A percentile compares a stretch with the other conserved stretches of the same genome.
These are phyloP conservation scores for Prunus armeniaca DNA, from an alignment of 306 rosid species.

Conservation along the genomic window DNA sequence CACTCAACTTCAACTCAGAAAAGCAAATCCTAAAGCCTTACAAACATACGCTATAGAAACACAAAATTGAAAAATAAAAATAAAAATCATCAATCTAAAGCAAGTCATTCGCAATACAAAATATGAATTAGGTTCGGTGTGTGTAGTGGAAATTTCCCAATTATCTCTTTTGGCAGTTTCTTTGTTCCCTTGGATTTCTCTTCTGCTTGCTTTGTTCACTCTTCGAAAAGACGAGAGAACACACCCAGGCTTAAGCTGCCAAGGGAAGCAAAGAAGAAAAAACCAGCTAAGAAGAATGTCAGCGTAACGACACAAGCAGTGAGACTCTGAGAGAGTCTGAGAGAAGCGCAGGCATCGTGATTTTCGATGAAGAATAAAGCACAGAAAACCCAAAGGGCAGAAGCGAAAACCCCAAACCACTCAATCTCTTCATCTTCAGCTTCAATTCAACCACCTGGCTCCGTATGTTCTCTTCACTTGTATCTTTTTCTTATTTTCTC, in stretches of 20 bases:
- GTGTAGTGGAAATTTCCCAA: no score
- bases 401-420: not conserved
- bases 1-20: no score
- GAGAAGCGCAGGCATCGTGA: not conserved
- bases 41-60: no score
- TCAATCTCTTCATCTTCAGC: constrained; percentile 1
- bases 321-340: not conserved
- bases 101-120: no score
- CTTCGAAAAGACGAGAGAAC: not conserved
- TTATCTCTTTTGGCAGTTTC: no score
- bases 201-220: no score
- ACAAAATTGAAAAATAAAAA: no score
- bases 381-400: not conserved
- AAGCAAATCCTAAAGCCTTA: no score
- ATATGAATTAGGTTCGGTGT: no score
- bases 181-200: no score
- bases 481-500: not conserved
- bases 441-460: constrained; percentile 15
- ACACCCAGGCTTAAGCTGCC: not conserved
- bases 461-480: not conserved
- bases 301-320: not conserved
- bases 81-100: no score
- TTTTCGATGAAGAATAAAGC: constrained; percentile 14
- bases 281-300: not conserved
- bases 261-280: not conserved